Percentiles rank a stretch among this genome's conserved stretches.
phyloP scores from a whole-genome alignment of 345 rosid species.

The Jatropha curcas region DNA sequence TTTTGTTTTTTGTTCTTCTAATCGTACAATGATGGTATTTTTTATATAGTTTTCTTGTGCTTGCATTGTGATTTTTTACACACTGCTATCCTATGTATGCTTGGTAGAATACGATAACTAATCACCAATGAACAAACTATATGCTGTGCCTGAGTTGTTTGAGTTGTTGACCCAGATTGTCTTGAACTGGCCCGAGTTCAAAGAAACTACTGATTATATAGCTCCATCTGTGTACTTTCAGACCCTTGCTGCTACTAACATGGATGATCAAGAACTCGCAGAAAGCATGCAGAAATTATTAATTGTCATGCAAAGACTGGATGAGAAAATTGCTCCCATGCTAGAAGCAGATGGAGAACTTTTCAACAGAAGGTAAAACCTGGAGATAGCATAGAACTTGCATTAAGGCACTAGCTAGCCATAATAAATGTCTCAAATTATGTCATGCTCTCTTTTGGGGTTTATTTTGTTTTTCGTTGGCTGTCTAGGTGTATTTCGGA shows the following conservation, averaged over 20 bases:
- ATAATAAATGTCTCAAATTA: neutral
- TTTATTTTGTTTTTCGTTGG: neutral
- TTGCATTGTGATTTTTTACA: neutral
- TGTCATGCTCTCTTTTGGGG: neutral
- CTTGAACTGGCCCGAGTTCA: neutral
- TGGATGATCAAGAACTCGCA: slow-evolving; percentile 81
- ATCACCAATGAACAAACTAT: neutral
- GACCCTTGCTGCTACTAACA: slow-evolving; percentile 89
- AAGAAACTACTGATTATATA: neutral
- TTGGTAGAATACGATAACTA: no score
- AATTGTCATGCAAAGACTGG: slow-evolving; percentile 93
- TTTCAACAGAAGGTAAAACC: slow-evolving; percentile 72
- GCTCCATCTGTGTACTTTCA: slow-evolving; percentile 29
- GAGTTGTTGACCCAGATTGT: neutral
- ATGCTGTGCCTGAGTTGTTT: no score
- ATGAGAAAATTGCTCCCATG: slow-evolving; percentile 81
- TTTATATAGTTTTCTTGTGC: neutral
- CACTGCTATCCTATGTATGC: neutral
- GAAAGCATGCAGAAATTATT: slow-evolving; percentile 92
- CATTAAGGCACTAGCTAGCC: neutral
- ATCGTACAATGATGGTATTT: neutral
- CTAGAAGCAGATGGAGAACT: slow-evolving; percentile 86
- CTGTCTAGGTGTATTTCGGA: neutral
- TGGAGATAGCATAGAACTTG: neutral
- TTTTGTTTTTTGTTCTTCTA: neutral